Base-by-base conservation (phyloP, 305 asterid species). In the Stenogyne calaminthoides region DNA sequence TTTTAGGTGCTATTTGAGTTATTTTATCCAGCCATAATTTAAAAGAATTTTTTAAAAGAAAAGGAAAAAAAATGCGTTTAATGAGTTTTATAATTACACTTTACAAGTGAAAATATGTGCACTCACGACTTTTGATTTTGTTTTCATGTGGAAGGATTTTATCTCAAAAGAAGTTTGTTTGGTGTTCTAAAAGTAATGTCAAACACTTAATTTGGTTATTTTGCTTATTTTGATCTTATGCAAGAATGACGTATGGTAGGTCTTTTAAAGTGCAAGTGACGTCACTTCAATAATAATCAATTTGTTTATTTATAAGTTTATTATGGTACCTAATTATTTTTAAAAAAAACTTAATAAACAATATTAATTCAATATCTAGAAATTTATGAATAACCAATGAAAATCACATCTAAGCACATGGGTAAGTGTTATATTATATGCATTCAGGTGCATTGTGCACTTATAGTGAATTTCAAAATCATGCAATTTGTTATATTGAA, bases 271-370 rank as follows among this genome's bases (percentile, higher is more conserved):
- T 60, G 46, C 12, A 32, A 4, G 25, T 32, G 46, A 60, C 40
- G 5, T 58, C 67, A 61, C 67, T 61, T n/a, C 67, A n/a, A 61
- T 37, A 16, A 42, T 61, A 61, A 34, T 61, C 25, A 61, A 6
- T 34, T 60, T 52, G 19, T 25, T 25, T 3, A 25, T 25, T 25
- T 25, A 25, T 25, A 25, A n/a, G 29, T 25, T 25, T 25, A 25
- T 25, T 22, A 22, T 22, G 25, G n/a, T n/a, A n/a, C 57, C 9
- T 51, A 5, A 51, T 51, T 51, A n/a, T 42, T 44, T 9, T n/a
- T n/a, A n/a, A n/a, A n/a, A n/a, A n/a, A n/a, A n/a, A n/a, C n/a
- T n/a, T n/a, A n/a, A n/a, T n/a, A n/a, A n/a, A n/a, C n/a, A n/a
- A n/a, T n/a, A n/a, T n/a, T n/a, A n/a, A 47, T 6, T 47, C 16